Evolutionary conservation across 2,329 filamentous ascomycete species (phyloP), one percentile per base, ranked within the genome.

Genomic region (Ophiosphaerella herpotricha): DNA sequence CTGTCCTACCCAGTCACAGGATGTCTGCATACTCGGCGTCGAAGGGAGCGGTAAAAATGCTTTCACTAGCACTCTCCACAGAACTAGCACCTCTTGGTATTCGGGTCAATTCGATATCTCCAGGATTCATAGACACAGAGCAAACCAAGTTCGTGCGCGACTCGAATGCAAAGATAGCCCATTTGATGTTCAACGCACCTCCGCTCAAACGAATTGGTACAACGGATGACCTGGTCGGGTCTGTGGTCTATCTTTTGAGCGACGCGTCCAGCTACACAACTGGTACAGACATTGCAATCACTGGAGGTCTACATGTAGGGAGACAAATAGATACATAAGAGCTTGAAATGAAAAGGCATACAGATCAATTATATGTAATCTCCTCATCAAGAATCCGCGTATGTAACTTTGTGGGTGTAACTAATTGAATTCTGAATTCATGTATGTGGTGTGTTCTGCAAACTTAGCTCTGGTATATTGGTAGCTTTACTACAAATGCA

Each of bases 61-160:
- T 50, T 12, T 26, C 38, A n/a, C 7, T 42, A 13, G 37, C 41
- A 11, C 48, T 50, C n/a, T 37, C 35, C n/a, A 39, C 42, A 12
- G 48, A 50, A 21, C 37, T 50, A 8, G 48, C 48, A n/a, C 50
- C 50, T 11, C 23, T 45, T n/a, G 32, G 38, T 2, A 53, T 53
- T 37, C 50, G 50, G 9, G 50, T 53, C 24, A 53, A 53, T 26
- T 39, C 33, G 16, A 18, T 53, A 12, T 44, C 45, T 9, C 45
- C 50, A 26, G 50, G 50, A 9, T 53, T 39, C 38, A 53, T 53
- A 12, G 34, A 45, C 29, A 53, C 50, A 9, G 48, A 50, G 32
- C 41, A 42, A 38, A 39, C 35, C 3, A 18, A 35, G 5, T 23
- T 35, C 6, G 37, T 24, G n/a, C n/a, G 29, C 12, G 39, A 39